Evolutionary conservation across 1,139 yeast genomes (phyloP).

Genomic region (Taphrina wiesneri): DNA sequence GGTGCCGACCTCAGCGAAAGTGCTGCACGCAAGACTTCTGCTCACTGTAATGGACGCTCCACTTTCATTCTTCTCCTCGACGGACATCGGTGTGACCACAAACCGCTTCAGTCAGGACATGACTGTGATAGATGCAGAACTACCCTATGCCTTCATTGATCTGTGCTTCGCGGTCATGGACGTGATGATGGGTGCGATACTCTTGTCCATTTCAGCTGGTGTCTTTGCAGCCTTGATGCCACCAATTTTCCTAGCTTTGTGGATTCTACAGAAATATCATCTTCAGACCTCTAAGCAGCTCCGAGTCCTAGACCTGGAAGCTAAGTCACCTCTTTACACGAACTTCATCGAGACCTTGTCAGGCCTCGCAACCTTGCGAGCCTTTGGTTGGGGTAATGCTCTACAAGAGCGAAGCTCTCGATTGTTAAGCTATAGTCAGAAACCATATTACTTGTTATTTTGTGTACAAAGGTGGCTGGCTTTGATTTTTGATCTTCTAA

Average conservation of each 20-base stretch:
- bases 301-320: conserved; percentile 65
- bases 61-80: conserved; percentile 64
- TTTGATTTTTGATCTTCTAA: conserved; percentile 59
- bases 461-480: conserved; percentile 80
- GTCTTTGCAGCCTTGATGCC: conserved; percentile 74
- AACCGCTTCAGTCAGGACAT: conserved; percentile 75
- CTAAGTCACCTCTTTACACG: conserved; percentile 69
- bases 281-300: conserved; percentile 80
- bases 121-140: conserved; percentile 65
- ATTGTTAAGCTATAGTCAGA: conserved; percentile 64
- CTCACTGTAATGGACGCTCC: conserved; percentile 69
- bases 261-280: conserved; percentile 60
- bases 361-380: conserved; percentile 95
- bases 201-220: conserved; percentile 71
- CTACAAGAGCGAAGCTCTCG: conserved; percentile 60
- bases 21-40: conserved; percentile 54
- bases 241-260: conserved; percentile 52
- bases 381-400: conserved; percentile 84
- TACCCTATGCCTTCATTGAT: conserved; percentile 47
- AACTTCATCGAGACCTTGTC: conserved; percentile 94
- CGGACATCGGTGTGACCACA: conserved; percentile 69
- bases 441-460: conserved; percentile 64
- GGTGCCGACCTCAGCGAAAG: conserved; percentile 50
- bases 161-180: conserved; percentile 57
- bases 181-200: conserved; percentile 62